A percentile compares a stretch with the other conserved stretches of the same genome.
These are phyloP conservation scores for Pulicaria dysenterica DNA, from an alignment of 129 eudicot genomes.

Conservation along the genomic window DNA sequence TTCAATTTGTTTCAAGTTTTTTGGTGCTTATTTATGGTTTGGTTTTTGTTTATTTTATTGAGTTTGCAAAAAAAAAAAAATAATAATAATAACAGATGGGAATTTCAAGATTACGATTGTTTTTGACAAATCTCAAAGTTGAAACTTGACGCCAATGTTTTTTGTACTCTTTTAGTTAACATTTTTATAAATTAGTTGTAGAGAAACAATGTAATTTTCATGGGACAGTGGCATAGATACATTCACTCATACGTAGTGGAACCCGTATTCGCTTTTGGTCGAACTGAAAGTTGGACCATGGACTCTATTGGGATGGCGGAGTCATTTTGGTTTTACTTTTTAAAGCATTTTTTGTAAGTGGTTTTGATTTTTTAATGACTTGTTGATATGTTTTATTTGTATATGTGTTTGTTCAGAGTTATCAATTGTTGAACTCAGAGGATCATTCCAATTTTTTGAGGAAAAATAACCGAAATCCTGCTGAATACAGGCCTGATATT, in stretches of 20 bases:
- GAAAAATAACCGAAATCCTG: slow-evolving; percentile 75
- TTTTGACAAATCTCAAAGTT: neutral
- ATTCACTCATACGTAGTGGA: neutral
- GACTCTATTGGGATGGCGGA: too few relatives aligned
- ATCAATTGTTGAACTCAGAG: slow-evolving; percentile 87
- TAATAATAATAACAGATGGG: too few relatives aligned
- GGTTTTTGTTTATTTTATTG: neutral
- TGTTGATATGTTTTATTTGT: slow-evolving; percentile 4
- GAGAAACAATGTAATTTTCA: neutral
- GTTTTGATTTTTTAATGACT: neutral
- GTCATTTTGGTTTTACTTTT: too few relatives aligned
- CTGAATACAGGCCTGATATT: slow-evolving; percentile 93
- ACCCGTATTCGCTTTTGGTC: neutral
- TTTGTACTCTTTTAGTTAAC: too few relatives aligned
- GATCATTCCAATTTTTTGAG: slow-evolving; percentile 75
- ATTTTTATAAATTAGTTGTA: neutral
- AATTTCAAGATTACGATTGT: neutral
- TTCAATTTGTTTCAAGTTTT: neutral
- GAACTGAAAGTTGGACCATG: neutral
- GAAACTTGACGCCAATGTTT: too few relatives aligned
- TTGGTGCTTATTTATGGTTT: neutral
- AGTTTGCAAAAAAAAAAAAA: too few relatives aligned
- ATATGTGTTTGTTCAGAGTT: slow-evolving; percentile 50
- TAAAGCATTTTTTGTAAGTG: neutral
- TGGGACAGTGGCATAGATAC: neutral